Evolutionary conservation across 768 basidiomycete species (phyloP).

Genomic region (Termitomyces heimii): DNA sequence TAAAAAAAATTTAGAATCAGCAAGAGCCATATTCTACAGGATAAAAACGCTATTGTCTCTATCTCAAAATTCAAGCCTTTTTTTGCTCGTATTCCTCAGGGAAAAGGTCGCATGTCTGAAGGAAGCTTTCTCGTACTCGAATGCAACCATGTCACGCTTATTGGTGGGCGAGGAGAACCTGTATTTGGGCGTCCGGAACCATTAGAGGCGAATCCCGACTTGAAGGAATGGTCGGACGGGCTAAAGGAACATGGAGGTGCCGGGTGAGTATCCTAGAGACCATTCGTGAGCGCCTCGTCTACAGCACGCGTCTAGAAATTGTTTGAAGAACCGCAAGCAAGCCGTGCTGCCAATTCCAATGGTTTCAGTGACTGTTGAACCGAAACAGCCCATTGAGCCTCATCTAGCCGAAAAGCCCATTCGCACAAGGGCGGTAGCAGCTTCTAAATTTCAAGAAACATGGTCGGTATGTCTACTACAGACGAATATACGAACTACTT

Average conservation of each 20-base stretch:
- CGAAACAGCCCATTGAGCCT: background rate
- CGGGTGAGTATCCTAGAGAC: constrained; percentile 38
- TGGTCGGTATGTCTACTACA: constrained; percentile 5
- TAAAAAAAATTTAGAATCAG: constrained; percentile 14
- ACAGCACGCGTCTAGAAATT: constrained; percentile 24
- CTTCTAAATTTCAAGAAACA: background rate
- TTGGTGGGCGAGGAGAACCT: constrained; percentile 40
- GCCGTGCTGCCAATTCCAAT: constrained; percentile 12
- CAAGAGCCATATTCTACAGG: constrained; percentile 34
- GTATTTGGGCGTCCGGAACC: constrained; percentile 46
- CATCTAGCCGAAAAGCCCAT: background rate
- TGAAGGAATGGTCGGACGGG: constrained; percentile 51
- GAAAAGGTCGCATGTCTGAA: constrained; percentile 32
- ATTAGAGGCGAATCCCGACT: constrained; percentile 32
- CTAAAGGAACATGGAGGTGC: constrained; percentile 50
- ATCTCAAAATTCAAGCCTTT: constrained; percentile 47
- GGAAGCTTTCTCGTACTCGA: constrained; percentile 46
- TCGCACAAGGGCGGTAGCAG: background rate
- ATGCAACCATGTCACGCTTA: constrained; percentile 33
- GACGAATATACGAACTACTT: background rate
- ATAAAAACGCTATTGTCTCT: constrained; percentile 38
- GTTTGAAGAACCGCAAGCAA: constrained; percentile 40
- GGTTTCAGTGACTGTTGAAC: background rate
- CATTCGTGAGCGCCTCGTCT: background rate
- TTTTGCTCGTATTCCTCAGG: constrained; percentile 46